Evolutionary conservation across 495 filamentous ascomycete species (phyloP).

Genomic region (Parathielavia appendiculata): DNA sequence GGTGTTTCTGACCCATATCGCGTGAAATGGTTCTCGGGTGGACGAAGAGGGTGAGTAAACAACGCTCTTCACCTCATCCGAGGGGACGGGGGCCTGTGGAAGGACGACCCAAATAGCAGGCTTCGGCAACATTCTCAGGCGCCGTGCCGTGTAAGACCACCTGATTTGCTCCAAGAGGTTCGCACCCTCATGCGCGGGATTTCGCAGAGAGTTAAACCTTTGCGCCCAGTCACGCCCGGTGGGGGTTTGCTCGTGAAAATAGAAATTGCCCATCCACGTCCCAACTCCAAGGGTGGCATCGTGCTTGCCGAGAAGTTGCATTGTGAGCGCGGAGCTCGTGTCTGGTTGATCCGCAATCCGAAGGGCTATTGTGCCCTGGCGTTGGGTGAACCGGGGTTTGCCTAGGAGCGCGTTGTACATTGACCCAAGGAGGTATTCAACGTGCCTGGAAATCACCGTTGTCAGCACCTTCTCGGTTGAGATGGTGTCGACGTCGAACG

Average conservation of each 20-base stretch:
- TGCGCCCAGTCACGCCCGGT: constrained; percentile 21
- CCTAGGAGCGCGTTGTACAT: constrained; percentile 54
- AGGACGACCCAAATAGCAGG: constrained; percentile 58
- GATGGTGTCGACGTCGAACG: constrained; percentile 59
- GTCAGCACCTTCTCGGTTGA: constrained; percentile 69
- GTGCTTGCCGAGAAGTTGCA: constrained; percentile 60
- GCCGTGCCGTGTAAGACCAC: constrained; percentile 53
- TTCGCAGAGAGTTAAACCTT: constrained; percentile 49
- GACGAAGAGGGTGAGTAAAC: constrained; percentile 42
- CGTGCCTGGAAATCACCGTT: constrained; percentile 69
- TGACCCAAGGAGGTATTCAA: constrained; percentile 56
- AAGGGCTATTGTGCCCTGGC: constrained; percentile 50
- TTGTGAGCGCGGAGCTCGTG: constrained; percentile 56
- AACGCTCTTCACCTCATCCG: constrained; percentile 54
- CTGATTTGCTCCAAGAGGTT: constrained; percentile 53
- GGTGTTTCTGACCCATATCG: constrained; percentile 58
- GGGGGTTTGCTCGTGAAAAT: neutral
- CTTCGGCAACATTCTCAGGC: constrained; percentile 55
- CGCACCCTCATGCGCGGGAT: constrained; percentile 51
- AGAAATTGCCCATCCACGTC: constrained; percentile 57
- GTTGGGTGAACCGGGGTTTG: constrained; percentile 53
- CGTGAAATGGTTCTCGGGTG: constrained; percentile 48
- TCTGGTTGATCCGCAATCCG: constrained; percentile 55
- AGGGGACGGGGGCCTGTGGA: constrained; percentile 45
- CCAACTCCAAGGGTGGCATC: constrained; percentile 61